Conservation (phyloP, 768 basidiomycete species). For the Mycena floridula region DNA sequence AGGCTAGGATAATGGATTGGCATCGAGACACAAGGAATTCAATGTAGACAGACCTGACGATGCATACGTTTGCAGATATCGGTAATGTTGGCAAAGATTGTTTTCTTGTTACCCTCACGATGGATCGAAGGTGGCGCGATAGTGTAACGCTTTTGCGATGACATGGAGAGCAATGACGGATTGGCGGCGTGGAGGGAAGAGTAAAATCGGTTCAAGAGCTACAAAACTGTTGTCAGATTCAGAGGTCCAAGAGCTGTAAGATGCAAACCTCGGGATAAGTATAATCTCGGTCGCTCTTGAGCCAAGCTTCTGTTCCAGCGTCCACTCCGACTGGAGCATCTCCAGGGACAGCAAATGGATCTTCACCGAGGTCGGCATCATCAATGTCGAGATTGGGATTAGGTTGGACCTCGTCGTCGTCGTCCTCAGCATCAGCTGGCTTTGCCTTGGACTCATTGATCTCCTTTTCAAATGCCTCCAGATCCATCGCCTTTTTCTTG, state of each 20-base stretch:
- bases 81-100: conserved; percentile 92
- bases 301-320: conserved; percentile 81
- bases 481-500: conserved; percentile 85
- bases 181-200: conserved; percentile 87
- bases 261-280: conserved; percentile 79
- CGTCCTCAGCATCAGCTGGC: conserved; percentile 45
- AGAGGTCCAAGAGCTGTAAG: no score
- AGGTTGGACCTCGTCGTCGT: conserved; percentile 47
- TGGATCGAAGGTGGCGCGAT: conserved; percentile 93
- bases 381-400: conserved; percentile 65
- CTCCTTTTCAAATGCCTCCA: conserved; percentile 95
- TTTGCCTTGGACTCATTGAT: conserved; percentile 68
- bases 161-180: conserved; percentile 77
- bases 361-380: conserved; percentile 83
- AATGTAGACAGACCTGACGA: conserved; percentile 44
- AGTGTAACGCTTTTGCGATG: conserved; percentile 90
- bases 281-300: conserved; percentile 90
- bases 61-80: conserved; percentile 99
- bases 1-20: conserved; percentile 40
- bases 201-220: conserved; percentile 95
- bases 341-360: conserved; percentile 65
- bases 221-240: conserved; percentile 5
- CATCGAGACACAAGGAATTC: neutral
- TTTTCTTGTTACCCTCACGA: conserved; percentile 95
- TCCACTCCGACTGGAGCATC: conserved; percentile 59